Evolutionary conservation across 768 basidiomycete genomes (phyloP), one percentile per base, ranked within the genome.

Genomic region (Amanita pallidorosea): DNA sequence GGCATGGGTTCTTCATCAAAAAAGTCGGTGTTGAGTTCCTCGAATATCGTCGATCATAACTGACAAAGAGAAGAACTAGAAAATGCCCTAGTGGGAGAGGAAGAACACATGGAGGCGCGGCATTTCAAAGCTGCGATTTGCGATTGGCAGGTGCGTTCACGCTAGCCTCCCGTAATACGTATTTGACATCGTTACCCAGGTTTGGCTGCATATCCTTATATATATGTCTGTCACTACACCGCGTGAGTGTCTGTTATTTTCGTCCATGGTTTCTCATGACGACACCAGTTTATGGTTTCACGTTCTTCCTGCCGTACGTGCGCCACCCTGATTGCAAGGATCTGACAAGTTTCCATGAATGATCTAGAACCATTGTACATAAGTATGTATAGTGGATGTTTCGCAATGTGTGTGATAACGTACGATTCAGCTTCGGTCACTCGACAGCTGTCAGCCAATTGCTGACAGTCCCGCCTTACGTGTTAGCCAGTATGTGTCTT

Each of bases 301-400:
- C 83, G 2, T 65, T 85, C 20, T 86, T 86, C 70, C 64, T 85
- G 25, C 82, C 82, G 79, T 84, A 60, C 58, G 83, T 72, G 17
- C 6, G 31, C 31, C 31, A 31, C 31, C 31, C 11, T 31, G 31
- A 3, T 31, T 31, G 31, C 31, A 31, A 4, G 35, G 6, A 23
- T 33, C 31, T 44, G 8, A 35, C 75, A 82, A 9, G 63, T 80
- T 6, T 76, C 74, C 53, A 40, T 40, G 38, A 8, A 44, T 31
- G 34, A 23, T 34, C 23, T 43, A 83, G 81, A 42, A 77, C 80
- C 3, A 83, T 83, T 38, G 82, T 85, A 61, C 68, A 70, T 20
- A 63, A 64, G 77, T 77, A 55, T 11, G n/a, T 18, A 4, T 43
- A 13, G 23, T 12, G 43, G 27, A 3, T 31, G 31, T 47, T 22